These are phyloP conservation scores for Beauveria brongniartii DNA, from an alignment of 2,329 filamentous ascomycete genomes.

Conservation along the genomic window DNA sequence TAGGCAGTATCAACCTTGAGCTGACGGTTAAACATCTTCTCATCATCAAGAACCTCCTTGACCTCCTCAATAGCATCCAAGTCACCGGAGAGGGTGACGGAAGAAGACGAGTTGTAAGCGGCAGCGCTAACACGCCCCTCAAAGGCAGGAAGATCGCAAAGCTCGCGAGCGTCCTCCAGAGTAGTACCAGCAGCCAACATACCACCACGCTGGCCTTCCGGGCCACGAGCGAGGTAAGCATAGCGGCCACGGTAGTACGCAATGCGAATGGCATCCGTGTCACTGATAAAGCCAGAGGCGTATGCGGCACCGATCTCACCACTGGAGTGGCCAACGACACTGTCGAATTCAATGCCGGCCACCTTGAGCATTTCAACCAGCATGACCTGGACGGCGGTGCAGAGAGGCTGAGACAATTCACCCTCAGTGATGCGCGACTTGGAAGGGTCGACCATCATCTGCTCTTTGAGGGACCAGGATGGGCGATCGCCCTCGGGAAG, in stretches of 20 bases:
- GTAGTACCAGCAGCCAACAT: conserved; percentile 18
- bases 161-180: conserved; percentile 14
- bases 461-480: conserved; percentile 20
- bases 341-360: conserved; percentile 25
- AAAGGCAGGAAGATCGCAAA: conserved; percentile 14
- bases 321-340: conserved; percentile 39
- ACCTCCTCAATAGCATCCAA: conserved; percentile 13
- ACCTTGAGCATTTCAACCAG: conserved; percentile 20
- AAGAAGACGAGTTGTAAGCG: conserved; percentile 18
- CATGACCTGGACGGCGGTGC: conserved; percentile 23
- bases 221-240: conserved; percentile 8
- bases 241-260: conserved; percentile 17
- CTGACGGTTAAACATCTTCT: conserved; percentile 14
- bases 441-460: conserved; percentile 15
- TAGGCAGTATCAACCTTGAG: conserved; percentile 18
- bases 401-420: conserved; percentile 24
- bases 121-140: conserved; percentile 17
- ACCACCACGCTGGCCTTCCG: conserved; percentile 11
- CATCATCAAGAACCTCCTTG: conserved; percentile 13
- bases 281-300: conserved; percentile 33
- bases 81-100: conserved; percentile 18
- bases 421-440: conserved; percentile 17
- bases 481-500: conserved; percentile 18
- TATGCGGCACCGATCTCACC: conserved; percentile 45
- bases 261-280: conserved; percentile 18